A percentile compares a stretch with the other conserved stretches of the same genome.
phyloP scores from a whole-genome alignment of 306 rosid genomes.

The Fragaria ananassa region DNA sequence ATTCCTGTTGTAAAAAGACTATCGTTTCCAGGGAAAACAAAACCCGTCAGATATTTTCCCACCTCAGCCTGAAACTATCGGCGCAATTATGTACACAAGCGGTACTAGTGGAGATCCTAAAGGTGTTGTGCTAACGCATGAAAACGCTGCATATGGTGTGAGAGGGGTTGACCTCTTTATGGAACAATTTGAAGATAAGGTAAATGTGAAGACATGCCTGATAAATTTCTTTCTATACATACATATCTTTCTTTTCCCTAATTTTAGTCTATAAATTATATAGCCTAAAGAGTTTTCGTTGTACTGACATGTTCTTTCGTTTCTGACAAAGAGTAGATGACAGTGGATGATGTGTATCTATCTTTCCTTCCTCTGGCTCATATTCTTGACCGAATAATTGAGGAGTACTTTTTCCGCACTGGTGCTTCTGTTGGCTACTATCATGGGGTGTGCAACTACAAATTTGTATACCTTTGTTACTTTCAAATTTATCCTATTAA shows the following conservation, averaged over 20 bases:
- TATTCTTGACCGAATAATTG: conserved; percentile 69
- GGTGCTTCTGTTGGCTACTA: conserved; percentile 93
- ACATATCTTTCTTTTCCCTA: neutral
- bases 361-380: conserved; percentile 96
- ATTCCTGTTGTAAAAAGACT: neutral
- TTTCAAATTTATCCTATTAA: neutral
- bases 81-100: conserved; percentile 87
- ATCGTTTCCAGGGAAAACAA: conserved; percentile 63
- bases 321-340: conserved; percentile 48
- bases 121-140: conserved; percentile 80
- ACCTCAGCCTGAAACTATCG: conserved; percentile 43
- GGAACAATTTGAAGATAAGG: conserved; percentile 88
- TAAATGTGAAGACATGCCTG: conserved; percentile 25
- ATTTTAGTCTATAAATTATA: neutral
- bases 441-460: conserved; percentile 63
- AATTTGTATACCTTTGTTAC: neutral
- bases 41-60: conserved; percentile 50
- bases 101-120: conserved; percentile 94
- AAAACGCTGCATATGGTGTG: conserved; percentile 46
- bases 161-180: conserved; percentile 65
- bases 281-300: neutral
- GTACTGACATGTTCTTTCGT: conserved; percentile 15
- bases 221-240: neutral
- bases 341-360: conserved; percentile 66
- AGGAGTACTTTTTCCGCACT: conserved; percentile 70